These are phyloP conservation scores for Plasmopara halstedii DNA, from an alignment of 352 stramenopile species.

Conservation along the genomic window DNA sequence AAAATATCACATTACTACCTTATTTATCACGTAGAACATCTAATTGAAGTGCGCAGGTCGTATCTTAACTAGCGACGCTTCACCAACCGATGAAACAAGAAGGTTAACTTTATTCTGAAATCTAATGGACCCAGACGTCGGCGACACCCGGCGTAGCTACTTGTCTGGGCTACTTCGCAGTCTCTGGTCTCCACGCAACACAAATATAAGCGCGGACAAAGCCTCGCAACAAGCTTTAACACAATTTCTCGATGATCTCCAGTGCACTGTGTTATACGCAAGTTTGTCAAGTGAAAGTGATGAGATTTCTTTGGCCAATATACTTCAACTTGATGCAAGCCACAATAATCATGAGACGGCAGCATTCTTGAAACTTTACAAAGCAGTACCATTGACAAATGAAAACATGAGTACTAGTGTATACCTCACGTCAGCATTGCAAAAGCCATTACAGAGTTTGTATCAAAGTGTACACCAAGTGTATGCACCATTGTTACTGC, in stretches of 20 bases:
- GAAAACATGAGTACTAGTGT: conserved; percentile 70
- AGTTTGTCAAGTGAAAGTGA: conserved; percentile 21
- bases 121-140: conserved; percentile 24
- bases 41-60: conserved; percentile 14
- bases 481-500: conserved; percentile 69
- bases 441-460: conserved; percentile 68
- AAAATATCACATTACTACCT: too few species aligned
- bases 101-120: not conserved
- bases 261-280: conserved; percentile 52
- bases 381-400: conserved; percentile 35
- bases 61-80: conserved; percentile 3
- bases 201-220: conserved; percentile 32
- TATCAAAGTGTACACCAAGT: conserved; percentile 79
- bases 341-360: conserved; percentile 23
- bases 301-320: conserved; percentile 16
- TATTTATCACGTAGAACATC: too few species aligned
- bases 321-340: conserved; percentile 6
- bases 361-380: conserved; percentile 59
- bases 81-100: too few species aligned
- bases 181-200: conserved; percentile 44
- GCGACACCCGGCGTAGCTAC: conserved; percentile 49
- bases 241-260: conserved; percentile 66
- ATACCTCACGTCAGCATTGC: conserved; percentile 56
- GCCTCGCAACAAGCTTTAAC: conserved; percentile 39
- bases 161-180: conserved; percentile 49